Base-by-base conservation (phyloP, 768 basidiomycete genomes). In the Mycena olivaceomarginata region DNA sequence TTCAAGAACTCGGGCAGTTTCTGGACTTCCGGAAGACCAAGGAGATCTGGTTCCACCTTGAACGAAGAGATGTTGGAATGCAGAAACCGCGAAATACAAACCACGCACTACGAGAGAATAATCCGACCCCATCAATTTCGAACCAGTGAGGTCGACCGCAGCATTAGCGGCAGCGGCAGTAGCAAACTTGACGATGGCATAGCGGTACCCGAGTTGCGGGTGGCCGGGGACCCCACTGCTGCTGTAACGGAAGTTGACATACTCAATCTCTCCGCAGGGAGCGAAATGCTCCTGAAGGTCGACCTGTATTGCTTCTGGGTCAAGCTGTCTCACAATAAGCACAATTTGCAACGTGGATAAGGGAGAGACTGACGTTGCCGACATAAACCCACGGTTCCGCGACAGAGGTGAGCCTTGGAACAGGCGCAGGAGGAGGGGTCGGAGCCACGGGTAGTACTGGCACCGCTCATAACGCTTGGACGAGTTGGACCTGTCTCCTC, bases 151-250 rank as follows among this genome's bases (percentile, higher is more conserved):
- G 2, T 31, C 66, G 3, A 51, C 31, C 4, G 66, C 66, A 10
- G 46, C 46, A 20, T 67, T 16, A 9, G 48, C 66, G 11, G 46
- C 31, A 1, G 1, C 18, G 4, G 16, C 3, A 4, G 15, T n/a
- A 18, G 18, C 18, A 18, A 67, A 67, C 46, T 53, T 67, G 48
- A 67, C 48, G 46, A 67, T 67, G 25, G 66, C 66, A 37, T 67
- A 67, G 37, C 31, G 46, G 48, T 67, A 67, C 5, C 66, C 66
- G 31, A 7, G 18, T 4, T 37, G 18, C 9, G 66, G 46, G 16
- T 10, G 46, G 3, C 48, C 66, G 3, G 66, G 66, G 5, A 39
- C 11, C 4, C 66, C 66, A 48, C 31, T 67, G 48, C 11, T 53
- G 16, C 48, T 53, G 31, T 67, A 67, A 9, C 66, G 46, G 9